Base-by-base conservation (phyloP, 2,329 filamentous ascomycete genomes). In the Orbilia blumenaviensis region DNA sequence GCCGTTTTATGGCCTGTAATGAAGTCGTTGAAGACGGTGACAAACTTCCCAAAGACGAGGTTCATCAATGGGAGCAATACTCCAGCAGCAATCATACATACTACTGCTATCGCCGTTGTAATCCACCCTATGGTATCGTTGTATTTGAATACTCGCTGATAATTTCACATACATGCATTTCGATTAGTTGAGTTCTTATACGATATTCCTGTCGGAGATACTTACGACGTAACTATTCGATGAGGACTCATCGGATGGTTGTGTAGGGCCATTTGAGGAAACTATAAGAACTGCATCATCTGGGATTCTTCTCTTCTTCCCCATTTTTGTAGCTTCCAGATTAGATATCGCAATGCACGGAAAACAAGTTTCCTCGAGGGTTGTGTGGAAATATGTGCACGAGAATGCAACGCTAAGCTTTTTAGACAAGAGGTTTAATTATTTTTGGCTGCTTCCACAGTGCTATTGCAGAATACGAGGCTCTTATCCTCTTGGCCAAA, bases 1-100 rank as follows among this genome's bases (percentile, higher is more conserved):
- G 81, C 80, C 1, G 80, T 71, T 9, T 82, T 79, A 0, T 54
- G 32, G 1, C 83, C 84, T 0, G 79, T 80, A 1, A 80, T 82
- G 38, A 84, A 86, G 27, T 83, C 81, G 52, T 83, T 86, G 77
- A 87, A 86, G 41, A 82, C 79, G 2, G 83, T 84, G 3, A 86
- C 84, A 50, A 86, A 86, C 62, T 83, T 82, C 9, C 86, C 86
- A 77, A 87, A 87, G 2, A 88, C 81, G n/a, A 87, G 73, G 75
- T 85, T 83, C 84, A 87, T 86, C 25, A 87, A 78, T 0, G 86
- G 85, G 1, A 86, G 81, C 6, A 84, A 78, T 9, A 83, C 83
- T 50, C 85, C 86, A 5, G 83, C 82, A 6, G 81, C 84, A 42
- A 85, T 82, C 9, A 66, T 58, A 14, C 46, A 54, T n/a, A 66